Evolutionary conservation across 768 basidiomycete genomes (phyloP).

Genomic region (Suillus weaverae): DNA sequence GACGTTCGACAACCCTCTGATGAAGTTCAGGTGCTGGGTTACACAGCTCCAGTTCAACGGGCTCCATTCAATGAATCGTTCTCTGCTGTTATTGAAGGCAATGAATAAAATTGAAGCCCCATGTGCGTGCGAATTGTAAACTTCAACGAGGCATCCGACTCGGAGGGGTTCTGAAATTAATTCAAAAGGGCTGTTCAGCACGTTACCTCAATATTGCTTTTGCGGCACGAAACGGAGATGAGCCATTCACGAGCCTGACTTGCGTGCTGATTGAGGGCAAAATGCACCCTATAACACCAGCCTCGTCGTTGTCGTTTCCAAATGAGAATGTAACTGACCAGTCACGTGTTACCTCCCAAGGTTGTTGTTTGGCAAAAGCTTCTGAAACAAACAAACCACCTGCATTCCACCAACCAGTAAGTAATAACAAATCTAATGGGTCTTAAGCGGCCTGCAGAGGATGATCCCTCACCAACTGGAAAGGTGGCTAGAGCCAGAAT

Average conservation of each 20-base stretch:
- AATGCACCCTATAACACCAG: not conserved
- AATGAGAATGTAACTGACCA: not conserved
- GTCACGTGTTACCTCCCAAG: not conserved
- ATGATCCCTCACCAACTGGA: conserved; percentile 14
- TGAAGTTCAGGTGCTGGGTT: not conserved
- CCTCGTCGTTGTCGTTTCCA: not conserved
- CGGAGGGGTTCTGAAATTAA: not conserved
- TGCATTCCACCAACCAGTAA: conserved; percentile 6
- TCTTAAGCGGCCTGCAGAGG: conserved; percentile 28
- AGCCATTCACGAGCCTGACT: not conserved
- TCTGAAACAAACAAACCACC: conserved; percentile 19
- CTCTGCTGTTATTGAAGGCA: not conserved
- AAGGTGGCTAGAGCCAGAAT: conserved; percentile 3
- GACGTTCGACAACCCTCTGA: not conserved
- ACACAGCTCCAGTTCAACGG: not conserved
- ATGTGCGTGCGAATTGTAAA: not conserved
- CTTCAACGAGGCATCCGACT: not conserved
- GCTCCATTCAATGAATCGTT: not conserved
- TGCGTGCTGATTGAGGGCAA: not conserved
- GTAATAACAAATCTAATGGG: conserved; percentile 19
- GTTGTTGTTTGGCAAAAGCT: conserved; percentile 25
- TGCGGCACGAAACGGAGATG: not conserved
- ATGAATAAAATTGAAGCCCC: not conserved
- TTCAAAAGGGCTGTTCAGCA: conserved; percentile 1
- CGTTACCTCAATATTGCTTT: not conserved